These are phyloP conservation scores for Exserohilum rostratum DNA, from an alignment of 2,329 filamentous ascomycete species.

Conservation along the genomic window DNA sequence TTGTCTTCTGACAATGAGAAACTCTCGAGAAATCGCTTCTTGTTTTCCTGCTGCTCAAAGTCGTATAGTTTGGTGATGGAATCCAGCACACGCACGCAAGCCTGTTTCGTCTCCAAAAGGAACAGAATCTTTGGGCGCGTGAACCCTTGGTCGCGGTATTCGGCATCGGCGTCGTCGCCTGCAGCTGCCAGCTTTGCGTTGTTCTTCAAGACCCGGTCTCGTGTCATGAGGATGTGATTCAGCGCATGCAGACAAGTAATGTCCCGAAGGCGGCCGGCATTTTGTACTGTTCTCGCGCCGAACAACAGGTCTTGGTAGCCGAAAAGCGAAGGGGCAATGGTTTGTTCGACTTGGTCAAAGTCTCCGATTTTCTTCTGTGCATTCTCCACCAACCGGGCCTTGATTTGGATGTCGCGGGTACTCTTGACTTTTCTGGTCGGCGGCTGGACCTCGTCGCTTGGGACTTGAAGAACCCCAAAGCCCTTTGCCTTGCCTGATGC, in stretches of 20 bases:
- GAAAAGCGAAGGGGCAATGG: slow-evolving; percentile 75
- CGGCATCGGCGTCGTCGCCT: slow-evolving; percentile 65
- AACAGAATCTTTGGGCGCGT: slow-evolving; percentile 93
- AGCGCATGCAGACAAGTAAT: slow-evolving; percentile 81
- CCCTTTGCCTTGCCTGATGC: slow-evolving; percentile 29
- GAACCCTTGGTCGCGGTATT: slow-evolving; percentile 91
- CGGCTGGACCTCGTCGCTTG: slow-evolving; percentile 25
- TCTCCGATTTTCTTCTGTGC: slow-evolving; percentile 45
- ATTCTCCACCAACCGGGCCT: slow-evolving; percentile 39
- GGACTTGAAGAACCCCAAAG: slow-evolving; percentile 33
- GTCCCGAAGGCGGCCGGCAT: slow-evolving; percentile 71
- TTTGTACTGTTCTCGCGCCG: slow-evolving; percentile 71
- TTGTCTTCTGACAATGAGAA: slow-evolving; percentile 74
- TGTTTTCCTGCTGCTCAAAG: slow-evolving; percentile 93
- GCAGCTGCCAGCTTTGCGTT: slow-evolving; percentile 78
- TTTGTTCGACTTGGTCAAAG: slow-evolving; percentile 68
- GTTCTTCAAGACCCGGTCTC: slow-evolving; percentile 91
- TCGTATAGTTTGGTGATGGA: slow-evolving; percentile 76
- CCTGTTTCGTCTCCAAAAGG: slow-evolving; percentile 84
- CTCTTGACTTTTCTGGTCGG: slow-evolving; percentile 29
- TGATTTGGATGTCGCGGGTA: slow-evolving; percentile 39
- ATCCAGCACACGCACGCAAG: slow-evolving; percentile 79
- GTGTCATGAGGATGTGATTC: slow-evolving; percentile 92
- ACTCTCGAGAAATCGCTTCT: slow-evolving; percentile 85
- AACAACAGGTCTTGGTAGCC: slow-evolving; percentile 82